Conservation (phyloP, 2,329 filamentous ascomycete genomes). For the Magnaporthiopsis incrustans region DNA sequence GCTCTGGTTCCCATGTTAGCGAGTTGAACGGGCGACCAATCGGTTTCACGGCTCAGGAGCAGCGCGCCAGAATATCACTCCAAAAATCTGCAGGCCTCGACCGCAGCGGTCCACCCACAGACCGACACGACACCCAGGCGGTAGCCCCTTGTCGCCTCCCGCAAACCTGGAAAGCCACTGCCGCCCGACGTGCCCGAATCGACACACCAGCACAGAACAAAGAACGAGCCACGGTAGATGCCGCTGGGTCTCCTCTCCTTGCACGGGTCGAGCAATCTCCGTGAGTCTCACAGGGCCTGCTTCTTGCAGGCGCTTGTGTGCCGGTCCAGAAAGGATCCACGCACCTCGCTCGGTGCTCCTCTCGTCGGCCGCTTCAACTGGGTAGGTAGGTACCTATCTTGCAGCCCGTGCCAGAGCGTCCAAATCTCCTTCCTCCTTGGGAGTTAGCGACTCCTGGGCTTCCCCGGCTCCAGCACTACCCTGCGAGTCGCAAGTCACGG, state of each 20-base stretch:
- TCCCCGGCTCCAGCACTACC: constrained; percentile 3
- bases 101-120: not conserved
- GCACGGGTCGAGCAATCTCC: not conserved
- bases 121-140: not conserved
- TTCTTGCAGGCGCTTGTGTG: not conserved
- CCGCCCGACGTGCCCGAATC: not conserved
- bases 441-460: not conserved
- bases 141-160: not conserved
- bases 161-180: not conserved
- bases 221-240: not conserved
- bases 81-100: not conserved
- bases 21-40: not conserved
- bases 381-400: not conserved
- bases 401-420: not conserved
- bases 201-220: not conserved
- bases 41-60: too few species aligned
- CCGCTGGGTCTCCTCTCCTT: not conserved
- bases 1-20: too few species aligned
- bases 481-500: not conserved
- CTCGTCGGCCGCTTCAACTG: not conserved
- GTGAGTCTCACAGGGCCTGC: not conserved
- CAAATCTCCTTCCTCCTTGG: constrained; percentile 2
- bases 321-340: not conserved
- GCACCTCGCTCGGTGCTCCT: not conserved
- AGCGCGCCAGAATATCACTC: not conserved